Percentiles rank a stretch among this genome's conserved stretches.
phyloP scores from a whole-genome alignment of 768 basidiomycete genomes.

The Cystobasidium onofrii region DNA sequence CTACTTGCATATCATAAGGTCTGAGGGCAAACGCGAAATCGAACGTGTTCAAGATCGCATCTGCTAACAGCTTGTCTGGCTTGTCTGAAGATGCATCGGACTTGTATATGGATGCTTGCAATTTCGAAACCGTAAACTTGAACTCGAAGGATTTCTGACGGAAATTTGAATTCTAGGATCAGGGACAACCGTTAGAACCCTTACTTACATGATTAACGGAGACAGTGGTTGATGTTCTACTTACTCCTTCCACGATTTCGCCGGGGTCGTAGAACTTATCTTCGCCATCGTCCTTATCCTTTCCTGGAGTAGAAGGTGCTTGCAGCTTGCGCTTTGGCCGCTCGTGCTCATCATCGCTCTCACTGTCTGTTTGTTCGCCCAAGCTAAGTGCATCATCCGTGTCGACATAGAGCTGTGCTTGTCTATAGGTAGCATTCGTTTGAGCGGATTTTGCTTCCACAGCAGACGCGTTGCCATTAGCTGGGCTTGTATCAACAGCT shows the following conservation, averaged over 20 bases:
- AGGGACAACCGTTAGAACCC: too few relatives aligned
- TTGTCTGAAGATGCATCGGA: conserved; percentile 52
- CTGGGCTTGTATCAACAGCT: conserved; percentile 18
- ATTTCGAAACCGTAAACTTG: conserved; percentile 72
- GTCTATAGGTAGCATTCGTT: not conserved
- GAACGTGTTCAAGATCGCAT: conserved; percentile 71
- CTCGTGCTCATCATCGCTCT: conserved; percentile 52
- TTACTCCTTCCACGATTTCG: conserved; percentile 40
- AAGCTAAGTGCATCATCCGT: conserved; percentile 48
- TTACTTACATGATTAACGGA: too few relatives aligned
- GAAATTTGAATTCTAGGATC: conserved; percentile 48
- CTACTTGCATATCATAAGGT: conserved; percentile 78
- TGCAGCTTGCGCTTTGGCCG: conserved; percentile 37
- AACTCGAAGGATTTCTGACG: conserved; percentile 68
- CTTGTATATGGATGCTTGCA: conserved; percentile 71
- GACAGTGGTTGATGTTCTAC: too few relatives aligned
- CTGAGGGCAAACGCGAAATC: conserved; percentile 63
- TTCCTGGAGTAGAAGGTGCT: conserved; percentile 50
- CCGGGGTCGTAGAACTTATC: conserved; percentile 41
- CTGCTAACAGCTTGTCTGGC: conserved; percentile 65
- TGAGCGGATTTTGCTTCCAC: conserved; percentile 43
- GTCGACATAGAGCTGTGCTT: conserved; percentile 53
- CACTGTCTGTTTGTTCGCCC: conserved; percentile 39
- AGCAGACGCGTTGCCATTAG: conserved; percentile 23
- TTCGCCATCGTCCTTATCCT: conserved; percentile 50